Base-by-base conservation (phyloP, 257 asterid genomes). In the Solanum virginianum region DNA sequence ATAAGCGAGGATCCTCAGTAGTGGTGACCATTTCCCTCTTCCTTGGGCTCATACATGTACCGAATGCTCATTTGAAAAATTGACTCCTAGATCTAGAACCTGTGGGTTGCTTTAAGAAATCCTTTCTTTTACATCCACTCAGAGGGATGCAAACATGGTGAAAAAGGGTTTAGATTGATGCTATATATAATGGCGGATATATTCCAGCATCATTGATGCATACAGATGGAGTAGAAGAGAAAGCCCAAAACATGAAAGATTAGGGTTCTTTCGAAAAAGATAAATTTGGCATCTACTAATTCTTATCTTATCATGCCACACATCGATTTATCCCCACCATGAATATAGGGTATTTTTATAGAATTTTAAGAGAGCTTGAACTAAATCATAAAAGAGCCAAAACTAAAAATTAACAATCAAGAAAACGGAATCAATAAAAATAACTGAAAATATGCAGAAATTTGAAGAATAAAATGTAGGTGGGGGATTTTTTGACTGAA, bases 21-120 rank as follows among this genome's bases (percentile, higher is more conserved):
- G 85, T 83, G 83, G 83, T 86, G 86, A 72, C 86, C 80, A 13
- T 71, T 86, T 86, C 86, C 72, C 88, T 81, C 66, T 86, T 72
- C 79, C n/a, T 81, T 55, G 68, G 68, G 59, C 39, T 70, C 75
- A 81, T 66, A 66, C 47, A 24, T 54, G 43, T 81, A 68, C 53
- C 41, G 69, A 49, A 77, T 62, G 69, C 84, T 72, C 60, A 82
- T 82, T 72, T 8, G 8, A 10, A 26, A 60, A 60, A 2, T n/a
- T 14, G 36, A 60, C 36, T 60, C 36, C 36, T 22, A 22, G 32
- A 60, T 60, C 2, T 60, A 10, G 22, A 10, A n/a, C 5, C 14
- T 22, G 2, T 20, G 18, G 8, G 13, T 22, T 60, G 0, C 36
- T 60, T 60, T 3, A 59, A 10, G n/a, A 20, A 60, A 60, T n/a